Percentiles rank a stretch among this genome's conserved stretches.
phyloP scores from a whole-genome alignment of 176 grass and related monocot genomes.

The Juncus inflexus region DNA sequence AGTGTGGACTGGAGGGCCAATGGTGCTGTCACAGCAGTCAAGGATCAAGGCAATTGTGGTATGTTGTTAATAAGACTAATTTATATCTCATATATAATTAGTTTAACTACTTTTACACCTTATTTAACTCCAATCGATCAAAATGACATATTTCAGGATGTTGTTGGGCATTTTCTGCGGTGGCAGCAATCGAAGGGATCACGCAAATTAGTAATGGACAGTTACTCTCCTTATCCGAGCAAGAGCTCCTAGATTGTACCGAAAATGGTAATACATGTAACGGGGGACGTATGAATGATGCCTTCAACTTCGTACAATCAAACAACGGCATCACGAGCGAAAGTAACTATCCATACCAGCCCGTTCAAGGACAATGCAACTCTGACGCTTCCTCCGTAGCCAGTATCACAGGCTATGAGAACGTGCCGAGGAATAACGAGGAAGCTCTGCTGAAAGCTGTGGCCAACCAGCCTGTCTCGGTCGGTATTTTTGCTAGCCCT shows the following conservation, averaged over 20 bases:
- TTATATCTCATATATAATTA: neutral
- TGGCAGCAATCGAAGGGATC: constrained; percentile 15
- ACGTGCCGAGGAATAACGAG: constrained; percentile 50
- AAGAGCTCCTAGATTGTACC: constrained; percentile 24
- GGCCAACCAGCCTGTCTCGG: constrained; percentile 65
- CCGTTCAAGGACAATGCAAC: neutral
- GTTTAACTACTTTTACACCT: neutral
- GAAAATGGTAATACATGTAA: constrained; percentile 12
- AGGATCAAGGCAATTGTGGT: constrained; percentile 23
- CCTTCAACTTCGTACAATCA: constrained; percentile 21
- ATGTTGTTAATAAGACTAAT: constrained; percentile 9
- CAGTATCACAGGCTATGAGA: constrained; percentile 50
- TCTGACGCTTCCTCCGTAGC: constrained; percentile 13
- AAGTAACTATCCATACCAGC: neutral
- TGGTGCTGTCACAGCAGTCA: constrained; percentile 14
- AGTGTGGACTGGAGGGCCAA: constrained; percentile 23
- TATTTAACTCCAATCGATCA: neutral
- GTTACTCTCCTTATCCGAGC: constrained; percentile 16
- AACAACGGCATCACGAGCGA: constrained; percentile 7
- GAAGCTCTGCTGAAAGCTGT: constrained; percentile 48
- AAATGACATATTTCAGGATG: constrained; percentile 1
- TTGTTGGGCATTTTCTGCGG: constrained; percentile 24
- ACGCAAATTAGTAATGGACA: neutral
- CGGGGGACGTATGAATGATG: constrained; percentile 14
- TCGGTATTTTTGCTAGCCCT: constrained; percentile 47